These are phyloP conservation scores for Xylaria curta DNA, from an alignment of 495 filamentous ascomycete genomes.

Conservation along the genomic window DNA sequence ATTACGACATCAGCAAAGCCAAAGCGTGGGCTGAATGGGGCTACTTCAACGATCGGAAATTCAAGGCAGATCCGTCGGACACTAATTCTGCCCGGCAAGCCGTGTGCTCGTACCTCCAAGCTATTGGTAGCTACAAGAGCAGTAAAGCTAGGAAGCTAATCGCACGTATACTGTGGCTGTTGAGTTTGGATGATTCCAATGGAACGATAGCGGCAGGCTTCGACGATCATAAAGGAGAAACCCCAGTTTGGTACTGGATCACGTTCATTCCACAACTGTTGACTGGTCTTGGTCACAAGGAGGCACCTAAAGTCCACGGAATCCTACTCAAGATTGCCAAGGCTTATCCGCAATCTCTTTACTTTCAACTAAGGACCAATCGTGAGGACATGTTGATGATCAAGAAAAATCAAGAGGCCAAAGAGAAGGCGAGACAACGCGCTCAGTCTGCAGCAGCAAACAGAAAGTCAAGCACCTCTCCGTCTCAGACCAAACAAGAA, in stretches of 20 bases:
- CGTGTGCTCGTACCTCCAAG: conserved; percentile 94
- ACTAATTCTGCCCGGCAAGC: conserved; percentile 85
- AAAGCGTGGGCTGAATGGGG: conserved; percentile 99
- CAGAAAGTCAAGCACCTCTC: conserved; percentile 47
- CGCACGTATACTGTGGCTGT: conserved; percentile 93
- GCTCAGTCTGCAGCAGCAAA: conserved; percentile 49
- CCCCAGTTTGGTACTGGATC: conserved; percentile 98
- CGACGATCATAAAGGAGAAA: conserved; percentile 93
- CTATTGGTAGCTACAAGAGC: conserved; percentile 93
- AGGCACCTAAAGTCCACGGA: conserved; percentile 81
- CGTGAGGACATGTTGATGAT: conserved; percentile 93
- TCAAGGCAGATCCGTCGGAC: conserved; percentile 85
- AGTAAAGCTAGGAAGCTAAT: conserved; percentile 94
- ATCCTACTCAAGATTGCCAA: conserved; percentile 94
- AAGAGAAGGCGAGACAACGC: conserved; percentile 67
- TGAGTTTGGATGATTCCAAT: conserved; percentile 90
- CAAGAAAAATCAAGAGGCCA: conserved; percentile 84
- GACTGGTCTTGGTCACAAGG: conserved; percentile 84
- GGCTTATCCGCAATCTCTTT: conserved; percentile 89
- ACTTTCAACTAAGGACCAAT: conserved; percentile 91
- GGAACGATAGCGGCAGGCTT: conserved; percentile 81
- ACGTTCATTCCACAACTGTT: conserved; percentile 97
- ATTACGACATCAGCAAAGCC: conserved; percentile 90
- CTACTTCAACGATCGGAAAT: conserved; percentile 93
- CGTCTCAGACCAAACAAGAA: conserved; percentile 44